Conservation (phyloP, 1,139 yeast genomes). For the Nakaseomyces sp. region DNA sequence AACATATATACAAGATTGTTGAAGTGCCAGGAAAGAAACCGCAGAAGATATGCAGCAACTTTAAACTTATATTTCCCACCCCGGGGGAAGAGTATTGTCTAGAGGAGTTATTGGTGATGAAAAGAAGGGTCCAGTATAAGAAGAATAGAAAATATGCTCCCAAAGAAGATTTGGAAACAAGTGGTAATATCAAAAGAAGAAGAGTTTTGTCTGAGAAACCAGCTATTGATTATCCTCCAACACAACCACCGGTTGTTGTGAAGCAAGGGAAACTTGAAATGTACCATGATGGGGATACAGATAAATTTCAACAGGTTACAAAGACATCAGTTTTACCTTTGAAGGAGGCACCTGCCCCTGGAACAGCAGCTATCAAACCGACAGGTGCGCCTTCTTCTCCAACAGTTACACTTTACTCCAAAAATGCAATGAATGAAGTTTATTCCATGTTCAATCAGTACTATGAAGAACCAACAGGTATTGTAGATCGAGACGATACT, state of each 20-base stretch:
- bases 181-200: not conserved
- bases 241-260: slow-evolving; percentile 5
- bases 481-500: slow-evolving; percentile 28
- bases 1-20: slow-evolving; percentile 37
- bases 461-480: slow-evolving; percentile 16
- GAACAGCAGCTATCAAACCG: slow-evolving; percentile 6
- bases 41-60: slow-evolving; percentile 56
- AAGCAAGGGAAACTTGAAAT: slow-evolving; percentile 6
- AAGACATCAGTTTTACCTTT: slow-evolving; percentile 26
- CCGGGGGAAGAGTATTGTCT: slow-evolving; percentile 47
- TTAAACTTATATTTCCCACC: slow-evolving; percentile 45
- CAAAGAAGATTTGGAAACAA: not conserved
- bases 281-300: slow-evolving; percentile 6
- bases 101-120: slow-evolving; percentile 49
- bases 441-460: slow-evolving; percentile 62
- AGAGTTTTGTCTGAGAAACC: not conserved
- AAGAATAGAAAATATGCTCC: not conserved
- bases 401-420: slow-evolving; percentile 69
- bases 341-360: slow-evolving; percentile 16
- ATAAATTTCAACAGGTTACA: slow-evolving; percentile 8
- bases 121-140: slow-evolving; percentile 13
- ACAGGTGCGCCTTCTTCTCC: slow-evolving; percentile 45
- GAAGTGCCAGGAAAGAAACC: slow-evolving; percentile 49
- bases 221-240: slow-evolving; percentile 3
- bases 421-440: slow-evolving; percentile 69